Base-by-base conservation (phyloP, 2,329 filamentous ascomycete species). In the Colletotrichum salicis region DNA sequence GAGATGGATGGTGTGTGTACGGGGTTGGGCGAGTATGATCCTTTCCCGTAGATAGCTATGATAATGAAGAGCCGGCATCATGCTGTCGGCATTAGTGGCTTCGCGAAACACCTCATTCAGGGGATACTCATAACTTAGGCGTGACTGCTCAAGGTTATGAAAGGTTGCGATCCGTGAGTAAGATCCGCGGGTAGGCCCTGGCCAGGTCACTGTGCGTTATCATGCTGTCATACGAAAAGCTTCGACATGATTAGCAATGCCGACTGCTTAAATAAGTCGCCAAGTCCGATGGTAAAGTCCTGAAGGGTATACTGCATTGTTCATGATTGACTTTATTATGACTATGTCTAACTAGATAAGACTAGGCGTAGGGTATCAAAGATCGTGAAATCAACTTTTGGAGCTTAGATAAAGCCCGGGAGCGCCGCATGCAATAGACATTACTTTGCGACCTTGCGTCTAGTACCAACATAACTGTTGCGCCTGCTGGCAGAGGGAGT, bases 401-500 rank as follows among this genome's bases (percentile, higher is more conserved):
- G 15, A 19, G 37, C 37, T 19, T 19, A 41, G 5, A 13, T 15
- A 19, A 41, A 2, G 4, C 45, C 29, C 15, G 1, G 31, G 24
- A n/a, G 13, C 11, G 8, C n/a, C 13, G 12, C 8, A 10, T n/a
- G 4, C 1, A 27, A 22, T 12, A 29, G 19, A 61, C 37, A 35
- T 55, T 45, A 70, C 48, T 61, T 61, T 5, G 41, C 45, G 19
- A 19, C 37, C 41, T 19, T 10, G 12, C 57, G 68, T 13, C 58
- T 68, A 22, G 48, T 51, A 13, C 29, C 64, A 2, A 60, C 5
- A 10, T 41, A 45, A n/a, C 72, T 74, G 55, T 73, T 73, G 15
- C 60, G 57, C 12, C 82, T 79, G 56, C 78, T 83, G 0, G 80
- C 81, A 0, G 80, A 79, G 0, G 82, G 82, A 0, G 82, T 84